Percentiles rank a stretch among this genome's conserved stretches.
These are phyloP conservation scores for Lycium barbarum DNA, from an alignment of 257 asterid species.

Conservation along the genomic window DNA sequence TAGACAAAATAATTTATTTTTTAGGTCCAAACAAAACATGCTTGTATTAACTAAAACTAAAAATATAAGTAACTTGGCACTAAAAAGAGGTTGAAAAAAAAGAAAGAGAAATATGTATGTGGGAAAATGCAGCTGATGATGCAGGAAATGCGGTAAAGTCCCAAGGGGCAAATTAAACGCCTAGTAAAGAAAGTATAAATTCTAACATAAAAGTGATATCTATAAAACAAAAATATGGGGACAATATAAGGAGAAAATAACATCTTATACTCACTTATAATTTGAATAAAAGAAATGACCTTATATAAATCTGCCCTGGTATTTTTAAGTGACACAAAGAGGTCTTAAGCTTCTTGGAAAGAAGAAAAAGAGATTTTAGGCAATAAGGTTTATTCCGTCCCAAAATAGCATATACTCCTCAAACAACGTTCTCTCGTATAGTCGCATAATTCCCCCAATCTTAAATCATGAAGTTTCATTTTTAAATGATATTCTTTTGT, in stretches of 20 bases:
- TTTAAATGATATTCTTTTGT: not conserved
- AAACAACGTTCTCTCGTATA: too few relatives aligned
- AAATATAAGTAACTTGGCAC: not conserved
- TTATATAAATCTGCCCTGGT: not conserved
- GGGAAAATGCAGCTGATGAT: too few relatives aligned
- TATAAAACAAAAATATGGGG: not conserved
- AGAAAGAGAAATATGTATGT: too few relatives aligned
- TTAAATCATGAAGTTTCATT: too few relatives aligned
- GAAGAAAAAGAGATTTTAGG: not conserved
- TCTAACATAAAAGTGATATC: too few relatives aligned
- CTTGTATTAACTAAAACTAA: too few relatives aligned
- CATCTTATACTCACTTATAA: not conserved
- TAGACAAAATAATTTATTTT: too few relatives aligned
- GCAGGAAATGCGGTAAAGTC: too few relatives aligned
- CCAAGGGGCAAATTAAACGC: too few relatives aligned
- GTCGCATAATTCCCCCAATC: too few relatives aligned
- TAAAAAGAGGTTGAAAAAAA: not conserved
- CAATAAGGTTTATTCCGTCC: not conserved
- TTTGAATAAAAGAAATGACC: not conserved
- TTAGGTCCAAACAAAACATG: too few relatives aligned
- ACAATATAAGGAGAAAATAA: not conserved
- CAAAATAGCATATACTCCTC: not conserved
- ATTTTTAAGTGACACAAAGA: not conserved
- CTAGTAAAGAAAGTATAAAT: too few relatives aligned
- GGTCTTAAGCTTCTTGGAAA: not conserved